These are phyloP conservation scores for Pythium brachiatum DNA, from an alignment of 352 stramenopile genomes.

Conservation along the genomic window DNA sequence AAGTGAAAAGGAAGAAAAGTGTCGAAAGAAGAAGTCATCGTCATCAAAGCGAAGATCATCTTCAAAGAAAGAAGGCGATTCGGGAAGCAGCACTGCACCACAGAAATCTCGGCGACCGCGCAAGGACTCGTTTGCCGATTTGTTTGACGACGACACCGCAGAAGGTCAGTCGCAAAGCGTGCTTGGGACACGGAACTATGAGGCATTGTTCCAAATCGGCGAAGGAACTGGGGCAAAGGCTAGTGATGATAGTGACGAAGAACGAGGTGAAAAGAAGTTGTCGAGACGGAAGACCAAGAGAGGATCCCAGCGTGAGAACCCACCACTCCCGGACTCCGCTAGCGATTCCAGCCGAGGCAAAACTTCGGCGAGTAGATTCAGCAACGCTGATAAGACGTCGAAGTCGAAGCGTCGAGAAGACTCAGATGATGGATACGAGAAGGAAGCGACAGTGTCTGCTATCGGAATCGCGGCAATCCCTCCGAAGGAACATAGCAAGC, in stretches of 20 bases:
- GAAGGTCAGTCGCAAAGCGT: slow-evolving; percentile 15
- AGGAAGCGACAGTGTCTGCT: background rate
- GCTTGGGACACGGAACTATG: slow-evolving; percentile 41
- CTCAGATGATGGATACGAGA: background rate
- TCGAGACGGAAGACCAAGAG: background rate
- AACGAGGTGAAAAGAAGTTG: slow-evolving; percentile 19
- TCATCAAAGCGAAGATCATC: slow-evolving; percentile 13
- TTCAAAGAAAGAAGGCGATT: slow-evolving; percentile 8
- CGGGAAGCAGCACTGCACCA: background rate
- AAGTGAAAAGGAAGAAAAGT: slow-evolving; percentile 39
- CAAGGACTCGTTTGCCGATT: slow-evolving; percentile 68
- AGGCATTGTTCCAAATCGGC: slow-evolving; percentile 49
- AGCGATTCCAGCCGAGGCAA: background rate
- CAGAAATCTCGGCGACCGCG: slow-evolving; percentile 25
- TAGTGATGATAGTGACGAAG: slow-evolving; percentile 19
- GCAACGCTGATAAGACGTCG: background rate
- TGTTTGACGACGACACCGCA: slow-evolving; percentile 58
- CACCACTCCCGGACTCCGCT: background rate
- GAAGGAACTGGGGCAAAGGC: background rate
- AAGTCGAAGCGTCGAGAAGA: slow-evolving; percentile 1
- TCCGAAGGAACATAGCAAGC: background rate
- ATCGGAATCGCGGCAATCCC: background rate
- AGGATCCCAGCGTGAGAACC: background rate
- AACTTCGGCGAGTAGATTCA: background rate
- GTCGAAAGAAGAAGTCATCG: slow-evolving; percentile 12